phyloP scores from a whole-genome alignment of 768 basidiomycete species.

The Mycena leptocephala region DNA sequence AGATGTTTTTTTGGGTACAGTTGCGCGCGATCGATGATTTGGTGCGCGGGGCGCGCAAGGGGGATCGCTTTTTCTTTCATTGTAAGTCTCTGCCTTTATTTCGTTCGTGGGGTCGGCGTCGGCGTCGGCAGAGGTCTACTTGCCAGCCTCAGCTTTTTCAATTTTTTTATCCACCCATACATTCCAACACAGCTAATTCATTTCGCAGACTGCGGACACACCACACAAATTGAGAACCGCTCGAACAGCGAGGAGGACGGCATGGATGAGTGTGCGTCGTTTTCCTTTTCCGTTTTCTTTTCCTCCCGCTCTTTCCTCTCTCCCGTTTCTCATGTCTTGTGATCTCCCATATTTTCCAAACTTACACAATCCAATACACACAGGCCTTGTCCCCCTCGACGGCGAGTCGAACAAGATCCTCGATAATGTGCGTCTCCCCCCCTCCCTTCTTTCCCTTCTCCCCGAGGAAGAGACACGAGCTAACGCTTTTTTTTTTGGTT shows the following conservation, averaged over 20 bases:
- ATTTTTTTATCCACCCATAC: slow-evolving; percentile 25
- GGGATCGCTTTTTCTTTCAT: slow-evolving; percentile 71
- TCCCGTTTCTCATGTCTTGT: too few species aligned
- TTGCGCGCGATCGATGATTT: slow-evolving; percentile 59
- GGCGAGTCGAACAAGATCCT: slow-evolving; percentile 46
- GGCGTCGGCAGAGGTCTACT: too few species aligned
- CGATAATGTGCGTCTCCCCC: slow-evolving; percentile 53
- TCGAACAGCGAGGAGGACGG: slow-evolving; percentile 55
- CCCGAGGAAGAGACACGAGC: too few species aligned
- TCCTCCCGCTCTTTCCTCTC: too few species aligned
- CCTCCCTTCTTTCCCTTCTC: too few species aligned
- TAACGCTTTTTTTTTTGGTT: too few species aligned
- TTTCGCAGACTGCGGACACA: slow-evolving; percentile 57
- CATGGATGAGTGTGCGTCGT: slow-evolving; percentile 53
- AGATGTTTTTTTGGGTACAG: too few species aligned
- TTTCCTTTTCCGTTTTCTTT: not conserved
- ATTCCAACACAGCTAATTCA: slow-evolving; percentile 34
- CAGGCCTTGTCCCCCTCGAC: slow-evolving; percentile 59
- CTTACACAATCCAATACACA: not conserved
- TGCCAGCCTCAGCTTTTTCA: too few species aligned
- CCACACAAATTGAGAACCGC: slow-evolving; percentile 47
- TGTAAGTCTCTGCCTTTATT: too few species aligned
- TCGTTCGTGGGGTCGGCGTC: too few species aligned
- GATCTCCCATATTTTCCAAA: too few species aligned
- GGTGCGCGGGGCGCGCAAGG: slow-evolving; percentile 58